Base-by-base conservation (phyloP, 164 flowering plant genomes). In the Umbilicus rupestris region DNA sequence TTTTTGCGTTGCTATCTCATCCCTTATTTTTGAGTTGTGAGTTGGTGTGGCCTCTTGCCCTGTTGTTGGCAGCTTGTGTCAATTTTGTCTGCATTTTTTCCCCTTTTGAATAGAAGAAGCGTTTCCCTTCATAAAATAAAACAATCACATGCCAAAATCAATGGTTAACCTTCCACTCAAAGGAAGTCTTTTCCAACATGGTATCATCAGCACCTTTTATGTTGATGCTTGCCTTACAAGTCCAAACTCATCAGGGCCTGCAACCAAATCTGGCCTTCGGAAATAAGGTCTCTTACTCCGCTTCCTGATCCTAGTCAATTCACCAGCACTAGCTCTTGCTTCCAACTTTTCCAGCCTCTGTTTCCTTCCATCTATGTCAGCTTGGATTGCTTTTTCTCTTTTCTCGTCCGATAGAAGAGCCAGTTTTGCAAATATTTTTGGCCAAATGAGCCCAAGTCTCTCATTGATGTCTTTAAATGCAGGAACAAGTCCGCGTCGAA, bases 401-500 rank as follows among this genome's bases (percentile, higher is more conserved):
- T 70, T 81, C 30, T 81, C 92, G 77, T 91, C 87, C 1, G 94
- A 70, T 63, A 95, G 73, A 69, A 91, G 74, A 62, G 97, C 97
- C 78, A 91, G 76, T 66, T 91, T 87, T 1, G 96, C 78, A 76
- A 95, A 95, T 67, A 84, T 89, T 80, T 85, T 91, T 6, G 99
- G 96, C 69, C 84, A 68, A 62, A 95, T 92, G 15, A 68, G 69
- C 57, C 97, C 99, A 19, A 95, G 83, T 64, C 80, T 81, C 70
- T 83, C 88, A 30, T 72, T 81, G 62, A 94, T 89, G 55, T 87
- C 92, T 73, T 85, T 84, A 69, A 81, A 91, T 44, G 87, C 96
- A 39, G 95, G 96, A 77, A 88, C 89, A 67, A 94, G 92, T 66
- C 97, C 92, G 57, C 92, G 82, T 66, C 99, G 82, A 50, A 94